These are phyloP conservation scores for Hypoxylon trugodes DNA, from an alignment of 495 filamentous ascomycete species.

Conservation along the genomic window DNA sequence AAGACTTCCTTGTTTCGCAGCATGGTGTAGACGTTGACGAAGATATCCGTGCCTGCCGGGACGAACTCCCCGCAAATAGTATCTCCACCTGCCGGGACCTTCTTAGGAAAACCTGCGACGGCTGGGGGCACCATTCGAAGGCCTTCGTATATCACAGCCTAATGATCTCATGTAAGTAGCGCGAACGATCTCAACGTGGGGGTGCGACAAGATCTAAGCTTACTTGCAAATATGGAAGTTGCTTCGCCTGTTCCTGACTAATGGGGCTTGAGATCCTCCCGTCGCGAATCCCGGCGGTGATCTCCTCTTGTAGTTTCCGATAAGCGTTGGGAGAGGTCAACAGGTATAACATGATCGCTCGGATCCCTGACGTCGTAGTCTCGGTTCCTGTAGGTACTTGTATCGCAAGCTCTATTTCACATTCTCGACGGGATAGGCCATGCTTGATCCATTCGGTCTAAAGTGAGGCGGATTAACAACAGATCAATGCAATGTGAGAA, in stretches of 20 bases:
- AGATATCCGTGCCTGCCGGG: constrained; percentile 61
- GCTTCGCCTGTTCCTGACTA: constrained; percentile 50
- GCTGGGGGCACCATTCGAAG: constrained; percentile 56
- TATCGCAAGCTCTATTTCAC: constrained; percentile 44
- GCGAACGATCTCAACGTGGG: constrained; percentile 17
- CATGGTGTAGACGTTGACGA: constrained; percentile 53
- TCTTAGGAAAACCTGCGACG: constrained; percentile 48
- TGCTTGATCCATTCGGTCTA: constrained; percentile 48
- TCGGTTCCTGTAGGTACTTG: constrained; percentile 66
- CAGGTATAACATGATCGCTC: constrained; percentile 61
- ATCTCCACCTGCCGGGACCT: constrained; percentile 62
- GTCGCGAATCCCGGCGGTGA: constrained; percentile 50
- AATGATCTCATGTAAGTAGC: constrained; percentile 30
- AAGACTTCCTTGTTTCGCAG: constrained; percentile 51
- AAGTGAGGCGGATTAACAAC: neutral
- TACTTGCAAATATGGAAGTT: constrained; percentile 52
- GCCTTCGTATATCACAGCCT: constrained; percentile 61
- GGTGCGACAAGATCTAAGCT: constrained; percentile 13
- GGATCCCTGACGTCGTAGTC: constrained; percentile 66
- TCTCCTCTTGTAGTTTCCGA: constrained; percentile 63
- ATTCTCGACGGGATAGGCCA: constrained; percentile 43
- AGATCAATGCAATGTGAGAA: constrained; percentile 19
- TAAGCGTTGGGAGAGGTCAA: constrained; percentile 55
- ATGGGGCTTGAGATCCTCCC: constrained; percentile 45
- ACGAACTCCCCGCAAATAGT: constrained; percentile 57